Evolutionary conservation across 2,329 filamentous ascomycete species (phyloP).

Genomic region (Aspergillus ibericus): DNA sequence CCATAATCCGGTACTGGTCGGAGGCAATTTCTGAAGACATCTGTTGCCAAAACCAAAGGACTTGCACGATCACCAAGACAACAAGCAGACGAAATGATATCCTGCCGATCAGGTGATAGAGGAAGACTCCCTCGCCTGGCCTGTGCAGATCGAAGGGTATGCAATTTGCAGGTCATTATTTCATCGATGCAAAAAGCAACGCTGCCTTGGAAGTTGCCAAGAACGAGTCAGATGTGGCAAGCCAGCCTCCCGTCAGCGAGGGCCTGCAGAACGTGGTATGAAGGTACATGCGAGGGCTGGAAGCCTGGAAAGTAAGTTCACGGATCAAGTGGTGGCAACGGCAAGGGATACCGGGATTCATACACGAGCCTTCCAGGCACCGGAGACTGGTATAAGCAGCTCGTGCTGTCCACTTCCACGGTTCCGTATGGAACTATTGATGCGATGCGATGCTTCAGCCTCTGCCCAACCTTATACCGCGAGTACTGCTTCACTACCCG

Average conservation of each 20-base stretch:
- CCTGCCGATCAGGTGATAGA: too few species aligned
- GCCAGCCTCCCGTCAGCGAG: not conserved
- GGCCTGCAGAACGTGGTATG: not conserved
- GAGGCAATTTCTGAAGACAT: too few species aligned
- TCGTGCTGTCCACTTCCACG: too few species aligned
- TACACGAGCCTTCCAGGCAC: too few species aligned
- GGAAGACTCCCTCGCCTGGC: not conserved
- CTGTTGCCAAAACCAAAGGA: too few species aligned
- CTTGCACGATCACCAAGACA: not conserved
- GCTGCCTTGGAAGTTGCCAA: not conserved
- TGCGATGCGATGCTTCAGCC: too few species aligned
- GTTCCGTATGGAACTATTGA: too few species aligned
- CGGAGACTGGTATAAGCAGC: too few species aligned
- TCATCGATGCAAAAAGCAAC: not conserved
- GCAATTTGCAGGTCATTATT: not conserved
- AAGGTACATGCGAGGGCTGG: constrained; percentile 1
- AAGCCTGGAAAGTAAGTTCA: not conserved
- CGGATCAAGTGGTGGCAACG: not conserved
- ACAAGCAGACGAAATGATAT: not conserved
- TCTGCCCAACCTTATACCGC: too few species aligned
- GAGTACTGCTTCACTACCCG: too few species aligned
- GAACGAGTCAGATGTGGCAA: not conserved
- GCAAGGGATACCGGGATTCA: not conserved
- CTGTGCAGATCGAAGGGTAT: not conserved
- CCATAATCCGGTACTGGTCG: too few species aligned